Conservation (phyloP, 257 asterid genomes). For the Rubia yunnanensis region DNA sequence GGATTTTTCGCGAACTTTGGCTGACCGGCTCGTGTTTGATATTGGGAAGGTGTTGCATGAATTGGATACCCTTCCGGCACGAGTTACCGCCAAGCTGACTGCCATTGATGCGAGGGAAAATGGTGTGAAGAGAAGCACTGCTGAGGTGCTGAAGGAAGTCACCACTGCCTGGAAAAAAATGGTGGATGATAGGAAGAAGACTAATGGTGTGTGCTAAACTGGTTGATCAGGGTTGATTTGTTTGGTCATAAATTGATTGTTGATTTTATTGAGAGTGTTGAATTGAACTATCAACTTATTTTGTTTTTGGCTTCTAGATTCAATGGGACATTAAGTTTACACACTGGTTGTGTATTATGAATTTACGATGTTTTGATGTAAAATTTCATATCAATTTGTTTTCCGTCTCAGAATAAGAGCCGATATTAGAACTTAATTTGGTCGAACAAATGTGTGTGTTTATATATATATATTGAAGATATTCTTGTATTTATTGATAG, state of each 20-base stretch:
- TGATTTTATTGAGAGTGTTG: neutral
- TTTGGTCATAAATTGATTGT: neutral
- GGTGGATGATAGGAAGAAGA: slow-evolving; percentile 69
- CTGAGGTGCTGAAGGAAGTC: slow-evolving; percentile 61
- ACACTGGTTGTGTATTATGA: too few relatives aligned
- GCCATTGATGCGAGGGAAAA: slow-evolving; percentile 10
- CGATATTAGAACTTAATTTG: too few relatives aligned
- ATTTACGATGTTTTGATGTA: too few relatives aligned
- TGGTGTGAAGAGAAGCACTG: slow-evolving; percentile 37
- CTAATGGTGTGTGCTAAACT: slow-evolving; percentile 48
- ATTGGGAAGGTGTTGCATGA: slow-evolving; percentile 67
- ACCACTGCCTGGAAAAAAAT: slow-evolving; percentile 67
- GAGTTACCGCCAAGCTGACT: slow-evolving; percentile 41
- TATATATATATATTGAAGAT: too few relatives aligned
- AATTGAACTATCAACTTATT: too few relatives aligned
- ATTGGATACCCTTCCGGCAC: slow-evolving; percentile 54
- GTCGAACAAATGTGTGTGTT: too few relatives aligned
- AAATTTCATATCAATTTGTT: too few relatives aligned
- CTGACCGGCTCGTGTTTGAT: slow-evolving; percentile 67
- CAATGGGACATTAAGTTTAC: too few relatives aligned
- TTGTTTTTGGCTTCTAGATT: too few relatives aligned
- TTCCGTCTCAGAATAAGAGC: too few relatives aligned
- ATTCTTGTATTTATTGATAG: too few relatives aligned
- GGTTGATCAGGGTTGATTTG: neutral
- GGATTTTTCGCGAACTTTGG: slow-evolving; percentile 75